Percentiles rank a stretch among this genome's conserved stretches.
phyloP scores from a whole-genome alignment of 306 rosid species.

The Mimosa pudica region DNA sequence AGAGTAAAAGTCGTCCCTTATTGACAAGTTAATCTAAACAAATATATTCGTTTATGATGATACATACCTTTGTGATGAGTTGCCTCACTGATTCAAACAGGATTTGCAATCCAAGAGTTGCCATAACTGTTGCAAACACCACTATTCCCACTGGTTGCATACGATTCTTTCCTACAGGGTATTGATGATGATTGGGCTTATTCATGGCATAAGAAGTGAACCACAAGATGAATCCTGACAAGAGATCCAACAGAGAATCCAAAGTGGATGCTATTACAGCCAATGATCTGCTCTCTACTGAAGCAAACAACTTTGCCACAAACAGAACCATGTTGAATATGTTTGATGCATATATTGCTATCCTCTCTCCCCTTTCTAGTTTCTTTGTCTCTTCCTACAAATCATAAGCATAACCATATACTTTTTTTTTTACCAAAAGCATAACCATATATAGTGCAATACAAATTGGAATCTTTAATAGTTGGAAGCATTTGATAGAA shows the following conservation, averaged over 20 bases:
- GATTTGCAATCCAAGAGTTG: conserved; percentile 90
- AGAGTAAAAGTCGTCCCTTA: too few species aligned
- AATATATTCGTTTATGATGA: too few species aligned
- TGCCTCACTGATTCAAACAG: conserved; percentile 77
- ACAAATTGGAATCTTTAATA: too few species aligned
- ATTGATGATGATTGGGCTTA: conserved; percentile 67
- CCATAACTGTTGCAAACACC: conserved; percentile 90
- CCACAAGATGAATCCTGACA: conserved; percentile 93
- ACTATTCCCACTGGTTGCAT: conserved; percentile 99
- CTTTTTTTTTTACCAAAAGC: background rate
- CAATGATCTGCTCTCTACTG: conserved; percentile 75
- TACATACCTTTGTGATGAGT: conserved; percentile 59
- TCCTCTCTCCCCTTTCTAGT: conserved; percentile 54
- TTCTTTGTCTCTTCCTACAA: conserved; percentile 58
- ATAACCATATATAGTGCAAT: too few species aligned
- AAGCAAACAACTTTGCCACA: conserved; percentile 80
- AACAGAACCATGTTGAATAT: conserved; percentile 72
- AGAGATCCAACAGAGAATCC: conserved; percentile 90
- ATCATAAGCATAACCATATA: background rate
- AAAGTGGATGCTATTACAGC: conserved; percentile 98
- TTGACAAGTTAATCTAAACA: too few species aligned
- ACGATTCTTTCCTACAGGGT: conserved; percentile 86
- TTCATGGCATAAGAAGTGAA: conserved; percentile 80
- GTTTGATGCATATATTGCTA: conserved; percentile 77
- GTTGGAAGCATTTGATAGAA: too few species aligned